A percentile compares a stretch with the other conserved stretches of the same genome.
Evolutionary conservation across 176 grass and related monocot species (phyloP).

Genomic region (Avena sativa): DNA sequence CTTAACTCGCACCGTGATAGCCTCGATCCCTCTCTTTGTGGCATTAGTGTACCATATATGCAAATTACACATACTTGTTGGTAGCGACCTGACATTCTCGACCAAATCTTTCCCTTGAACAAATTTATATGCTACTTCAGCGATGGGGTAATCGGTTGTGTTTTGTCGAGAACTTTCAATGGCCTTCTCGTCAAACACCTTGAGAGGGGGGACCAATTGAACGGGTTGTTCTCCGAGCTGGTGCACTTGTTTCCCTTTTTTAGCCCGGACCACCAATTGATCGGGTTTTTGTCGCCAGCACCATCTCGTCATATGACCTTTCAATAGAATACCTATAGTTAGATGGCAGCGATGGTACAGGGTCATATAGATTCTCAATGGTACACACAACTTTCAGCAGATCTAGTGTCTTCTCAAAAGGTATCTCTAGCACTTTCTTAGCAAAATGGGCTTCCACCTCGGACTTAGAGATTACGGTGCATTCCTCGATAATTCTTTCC

Average conservation of each 20-base stretch:
- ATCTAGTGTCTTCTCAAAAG: background rate
- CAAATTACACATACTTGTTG: too few relatives aligned
- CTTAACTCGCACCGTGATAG: too few relatives aligned
- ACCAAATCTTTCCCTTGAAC: too few relatives aligned
- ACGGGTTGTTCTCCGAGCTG: background rate
- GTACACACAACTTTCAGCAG: background rate
- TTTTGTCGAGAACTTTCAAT: background rate
- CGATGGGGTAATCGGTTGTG: background rate
- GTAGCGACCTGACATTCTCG: too few relatives aligned
- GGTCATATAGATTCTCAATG: background rate
- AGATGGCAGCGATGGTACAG: background rate
- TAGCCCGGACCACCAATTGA: too few relatives aligned
- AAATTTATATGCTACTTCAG: too few relatives aligned
- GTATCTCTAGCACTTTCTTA: background rate
- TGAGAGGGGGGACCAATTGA: background rate
- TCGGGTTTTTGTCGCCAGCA: too few relatives aligned
- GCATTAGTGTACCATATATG: too few relatives aligned
- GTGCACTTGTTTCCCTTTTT: background rate
- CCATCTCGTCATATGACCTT: background rate
- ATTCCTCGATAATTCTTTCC: background rate
- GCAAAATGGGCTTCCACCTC: background rate
- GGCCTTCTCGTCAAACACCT: background rate
- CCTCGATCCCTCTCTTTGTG: too few relatives aligned
- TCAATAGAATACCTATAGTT: background rate
- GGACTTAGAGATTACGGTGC: accelerated